A percentile compares a stretch with the other conserved stretches of the same genome.
Evolutionary conservation across 495 filamentous ascomycete genomes (phyloP).

Genomic region (Aspergillus kassunensis): DNA sequence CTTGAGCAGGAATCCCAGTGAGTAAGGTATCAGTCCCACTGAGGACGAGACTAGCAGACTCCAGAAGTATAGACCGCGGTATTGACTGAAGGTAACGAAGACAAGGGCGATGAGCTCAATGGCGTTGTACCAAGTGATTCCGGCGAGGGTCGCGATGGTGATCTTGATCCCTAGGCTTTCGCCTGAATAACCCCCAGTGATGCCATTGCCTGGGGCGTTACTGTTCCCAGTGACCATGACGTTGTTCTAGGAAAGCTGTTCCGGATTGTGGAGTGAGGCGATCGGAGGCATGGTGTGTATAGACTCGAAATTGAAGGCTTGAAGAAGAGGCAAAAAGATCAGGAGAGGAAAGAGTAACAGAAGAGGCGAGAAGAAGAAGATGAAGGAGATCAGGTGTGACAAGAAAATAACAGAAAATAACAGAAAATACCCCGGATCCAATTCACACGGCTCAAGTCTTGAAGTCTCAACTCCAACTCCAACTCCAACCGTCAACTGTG

Average conservation of each 20-base stretch:
- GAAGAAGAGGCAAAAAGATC: background rate
- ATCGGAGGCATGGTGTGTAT: conserved; percentile 13
- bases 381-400: background rate
- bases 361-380: conserved; percentile 1
- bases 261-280: conserved; percentile 4
- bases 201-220: conserved; percentile 34
- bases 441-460: too few relatives aligned
- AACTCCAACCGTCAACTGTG: too few relatives aligned
- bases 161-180: conserved; percentile 35
- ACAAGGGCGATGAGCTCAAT: conserved; percentile 53
- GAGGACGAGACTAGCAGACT: conserved; percentile 48
- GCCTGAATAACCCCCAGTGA: conserved; percentile 40
- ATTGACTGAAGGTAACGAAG: conserved; percentile 52
- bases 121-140: conserved; percentile 53
- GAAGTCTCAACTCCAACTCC: too few relatives aligned
- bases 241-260: conserved; percentile 9
- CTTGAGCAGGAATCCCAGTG: conserved; percentile 58
- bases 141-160: conserved; percentile 51
- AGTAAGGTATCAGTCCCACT: conserved; percentile 54
- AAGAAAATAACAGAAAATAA: conserved; percentile 5
- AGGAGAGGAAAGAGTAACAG: conserved; percentile 4
- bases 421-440: conserved; percentile 2
- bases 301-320: background rate
- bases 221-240: conserved; percentile 22
- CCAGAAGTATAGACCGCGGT: conserved; percentile 57